Percentiles rank a stretch among this genome's conserved stretches.
These are phyloP conservation scores for Liquidambar formosana DNA, from an alignment of 164 flowering plant genomes.

Conservation along the genomic window DNA sequence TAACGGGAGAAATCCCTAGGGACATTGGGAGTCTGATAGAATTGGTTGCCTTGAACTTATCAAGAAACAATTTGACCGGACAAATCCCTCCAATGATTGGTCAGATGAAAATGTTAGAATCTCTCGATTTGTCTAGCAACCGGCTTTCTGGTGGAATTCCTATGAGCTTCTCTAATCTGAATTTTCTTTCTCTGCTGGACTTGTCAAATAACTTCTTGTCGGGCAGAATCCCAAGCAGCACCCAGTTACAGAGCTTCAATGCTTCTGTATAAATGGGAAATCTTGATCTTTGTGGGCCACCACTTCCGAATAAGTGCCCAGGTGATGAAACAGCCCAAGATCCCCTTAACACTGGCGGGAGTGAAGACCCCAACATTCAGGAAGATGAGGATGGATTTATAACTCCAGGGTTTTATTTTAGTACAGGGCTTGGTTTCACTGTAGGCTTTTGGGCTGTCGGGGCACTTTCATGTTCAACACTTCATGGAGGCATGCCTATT, in stretches of 20 bases:
- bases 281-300: slow-evolving; percentile 32
- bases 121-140: slow-evolving; percentile 28
- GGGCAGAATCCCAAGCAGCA: slow-evolving; percentile 32
- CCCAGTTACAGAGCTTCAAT: slow-evolving; percentile 31
- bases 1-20: slow-evolving; percentile 26
- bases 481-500: slow-evolving; percentile 23
- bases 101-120: slow-evolving; percentile 5
- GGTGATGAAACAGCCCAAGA: background rate
- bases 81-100: slow-evolving; percentile 22
- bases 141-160: slow-evolving; percentile 32
- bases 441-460: slow-evolving; percentile 29
- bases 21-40: slow-evolving; percentile 4
- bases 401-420: slow-evolving; percentile 12
- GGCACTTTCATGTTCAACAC: slow-evolving; percentile 16
- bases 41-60: slow-evolving; percentile 17
- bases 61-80: slow-evolving; percentile 18
- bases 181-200: background rate
- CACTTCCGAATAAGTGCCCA: slow-evolving; percentile 18
- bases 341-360: too few relatives aligned
- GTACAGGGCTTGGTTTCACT: slow-evolving; percentile 22
- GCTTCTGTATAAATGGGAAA: slow-evolving; percentile 30
- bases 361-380: too few relatives aligned
- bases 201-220: slow-evolving; percentile 20
- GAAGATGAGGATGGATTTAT: background rate
- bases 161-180: slow-evolving; percentile 3